Base-by-base conservation (phyloP, 306 rosid species). In the Luffa aegyptiaca region DNA sequence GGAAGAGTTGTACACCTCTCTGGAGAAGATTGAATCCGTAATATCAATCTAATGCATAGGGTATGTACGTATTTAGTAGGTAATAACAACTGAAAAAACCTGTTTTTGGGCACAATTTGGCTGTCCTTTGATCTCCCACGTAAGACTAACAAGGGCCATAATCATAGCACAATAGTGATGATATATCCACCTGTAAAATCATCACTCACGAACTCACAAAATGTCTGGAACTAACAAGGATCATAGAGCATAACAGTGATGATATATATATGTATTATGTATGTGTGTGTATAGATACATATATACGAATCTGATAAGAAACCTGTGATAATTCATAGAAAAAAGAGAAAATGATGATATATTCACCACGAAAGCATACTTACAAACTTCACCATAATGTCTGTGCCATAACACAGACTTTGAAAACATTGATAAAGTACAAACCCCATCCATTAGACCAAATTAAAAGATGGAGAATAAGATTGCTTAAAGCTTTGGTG, bases 111-210 rank as follows among this genome's bases (percentile, higher is more conserved):
- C 81, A 75, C 99, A 96, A 85, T 96, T 86, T 80, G 99, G 94
- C 53, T 89, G 97, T 85, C 98, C 98, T 85, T 93, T 92, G 82
- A 96, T 90, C 84, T 91, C 99, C 98, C 99, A 96, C 35, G 99
- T 96, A 85, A 96, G 98, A 91, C 99, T 96, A 82, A 96, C 97
- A 1, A 96, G 90, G 80, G 99, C 99, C 98, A 91, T 96, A 39
- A 87, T 6, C 98, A 93, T 89, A 65, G 99, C 99, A 82, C 97
- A 91, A 84, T 96, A 96, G 83, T 96, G 99, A 87, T 96, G 99
- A 82, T 93, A 93, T 87, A 96, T 93, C 99, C 99, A 96, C 99
- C 99, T 96, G 85, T 81, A 82, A 84, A 79, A 77, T 11, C 56
- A 78, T 48, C 53, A 78, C 61, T 59, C 31, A 33, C 57, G 41